Conservation (phyloP, 2,329 filamentous ascomycete genomes). For the Lasiodiplodia gonubiensis region DNA sequence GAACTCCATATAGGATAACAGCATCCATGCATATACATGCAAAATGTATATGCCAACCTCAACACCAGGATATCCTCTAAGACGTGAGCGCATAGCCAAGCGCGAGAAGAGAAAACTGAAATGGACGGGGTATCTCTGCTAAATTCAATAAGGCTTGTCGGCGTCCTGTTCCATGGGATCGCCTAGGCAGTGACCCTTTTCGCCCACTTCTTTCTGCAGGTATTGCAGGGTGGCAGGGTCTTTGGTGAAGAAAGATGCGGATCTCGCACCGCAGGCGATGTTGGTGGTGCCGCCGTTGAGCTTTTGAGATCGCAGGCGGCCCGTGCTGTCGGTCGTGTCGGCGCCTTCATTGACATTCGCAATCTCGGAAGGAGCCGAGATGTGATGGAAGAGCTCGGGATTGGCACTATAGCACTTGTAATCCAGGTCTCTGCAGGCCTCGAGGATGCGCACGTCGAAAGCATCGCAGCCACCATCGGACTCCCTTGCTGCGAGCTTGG, state of each 20-base stretch:
- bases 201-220: conserved; percentile 36
- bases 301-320: conserved; percentile 8
- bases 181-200: conserved; percentile 37
- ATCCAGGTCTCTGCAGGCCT: conserved; percentile 45
- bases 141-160: conserved; percentile 21
- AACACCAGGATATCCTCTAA: background rate
- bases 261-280: conserved; percentile 42
- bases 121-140: conserved; percentile 13
- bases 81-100: background rate
- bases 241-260: conserved; percentile 34
- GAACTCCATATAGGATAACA: background rate
- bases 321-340: conserved; percentile 21
- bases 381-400: conserved; percentile 51
- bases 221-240: conserved; percentile 37
- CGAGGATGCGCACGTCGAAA: conserved; percentile 49
- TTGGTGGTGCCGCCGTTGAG: conserved; percentile 35
- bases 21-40: background rate
- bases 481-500: conserved; percentile 31
- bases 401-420: conserved; percentile 45
- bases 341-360: conserved; percentile 33
- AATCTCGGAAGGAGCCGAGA: conserved; percentile 42
- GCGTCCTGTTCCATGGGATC: conserved; percentile 31
- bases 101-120: background rate
- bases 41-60: background rate
- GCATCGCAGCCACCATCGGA: conserved; percentile 35